A percentile compares a stretch with the other conserved stretches of the same genome.
Conservation (phyloP, 2,329 filamentous ascomycete genomes). For the Cytospora schulzeri region DNA sequence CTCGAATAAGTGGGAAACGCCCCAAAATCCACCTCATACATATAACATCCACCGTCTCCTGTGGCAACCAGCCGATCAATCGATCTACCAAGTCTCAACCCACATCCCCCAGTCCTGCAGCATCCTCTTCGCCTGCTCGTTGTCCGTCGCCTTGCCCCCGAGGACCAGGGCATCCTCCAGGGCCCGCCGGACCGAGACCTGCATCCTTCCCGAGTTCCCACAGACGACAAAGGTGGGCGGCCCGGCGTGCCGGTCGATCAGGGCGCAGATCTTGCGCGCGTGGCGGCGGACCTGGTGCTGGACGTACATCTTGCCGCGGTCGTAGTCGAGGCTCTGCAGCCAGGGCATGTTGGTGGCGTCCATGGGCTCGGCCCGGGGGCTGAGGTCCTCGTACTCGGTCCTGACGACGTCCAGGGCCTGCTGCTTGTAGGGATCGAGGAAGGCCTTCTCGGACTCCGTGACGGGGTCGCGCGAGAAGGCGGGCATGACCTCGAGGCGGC, state of each 20-base stretch:
- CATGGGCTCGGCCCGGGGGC: conserved; percentile 11
- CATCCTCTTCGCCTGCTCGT: conserved; percentile 43
- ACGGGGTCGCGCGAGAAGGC: conserved; percentile 53
- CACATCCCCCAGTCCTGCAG: conserved; percentile 48
- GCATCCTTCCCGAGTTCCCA: conserved; percentile 61
- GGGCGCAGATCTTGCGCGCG: conserved; percentile 38
- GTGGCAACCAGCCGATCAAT: not conserved
- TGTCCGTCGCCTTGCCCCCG: conserved; percentile 37
- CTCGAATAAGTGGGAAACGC: no score
- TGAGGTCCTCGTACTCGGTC: conserved; percentile 28
- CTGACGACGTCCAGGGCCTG: not conserved
- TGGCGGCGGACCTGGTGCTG: conserved; percentile 55
- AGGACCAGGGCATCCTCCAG: conserved; percentile 52
- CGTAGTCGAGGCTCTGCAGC: conserved; percentile 26
- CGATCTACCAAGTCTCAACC: conserved; percentile 63
- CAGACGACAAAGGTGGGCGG: conserved; percentile 55
- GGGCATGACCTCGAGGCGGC: conserved; percentile 40
- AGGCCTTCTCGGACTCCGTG: conserved; percentile 4
- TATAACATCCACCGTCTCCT: not conserved
- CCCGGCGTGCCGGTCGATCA: conserved; percentile 37
- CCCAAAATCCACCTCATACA: not conserved
- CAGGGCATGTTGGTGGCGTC: conserved; percentile 23
- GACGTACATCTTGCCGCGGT: conserved; percentile 54
- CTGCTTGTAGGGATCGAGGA: conserved; percentile 19
- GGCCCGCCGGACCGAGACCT: conserved; percentile 54